These are phyloP conservation scores for Nemania sp. DNA, from an alignment of 2,329 filamentous ascomycete genomes.

Conservation along the genomic window DNA sequence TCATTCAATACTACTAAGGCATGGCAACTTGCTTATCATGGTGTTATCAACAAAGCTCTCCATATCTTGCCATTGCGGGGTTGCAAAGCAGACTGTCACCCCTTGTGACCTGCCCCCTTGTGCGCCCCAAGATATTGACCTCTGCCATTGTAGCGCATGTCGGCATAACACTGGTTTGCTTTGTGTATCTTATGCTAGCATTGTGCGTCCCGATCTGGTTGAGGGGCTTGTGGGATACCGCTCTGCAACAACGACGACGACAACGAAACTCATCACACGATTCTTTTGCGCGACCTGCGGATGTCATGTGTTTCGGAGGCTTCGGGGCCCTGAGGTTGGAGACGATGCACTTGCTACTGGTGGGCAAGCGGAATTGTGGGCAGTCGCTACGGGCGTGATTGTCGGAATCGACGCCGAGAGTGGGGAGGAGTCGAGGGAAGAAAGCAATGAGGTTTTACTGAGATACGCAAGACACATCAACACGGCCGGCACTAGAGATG, in stretches of 20 bases:
- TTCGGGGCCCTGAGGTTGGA: background rate
- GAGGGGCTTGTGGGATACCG: slow-evolving; percentile 28
- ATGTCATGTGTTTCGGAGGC: slow-evolving; percentile 46
- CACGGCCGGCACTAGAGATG: slow-evolving; percentile 43
- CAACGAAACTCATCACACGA: slow-evolving; percentile 24
- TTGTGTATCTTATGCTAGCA: slow-evolving; percentile 45
- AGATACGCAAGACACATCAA: slow-evolving; percentile 31
- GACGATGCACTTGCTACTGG: background rate
- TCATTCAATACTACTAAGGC: background rate
- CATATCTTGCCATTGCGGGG: slow-evolving; percentile 39
- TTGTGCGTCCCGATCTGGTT: slow-evolving; percentile 29
- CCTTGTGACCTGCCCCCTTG: background rate
- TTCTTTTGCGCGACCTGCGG: slow-evolving; percentile 50
- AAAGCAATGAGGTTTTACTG: slow-evolving; percentile 9
- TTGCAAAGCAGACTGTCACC: slow-evolving; percentile 31
- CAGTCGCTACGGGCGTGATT: slow-evolving; percentile 46
- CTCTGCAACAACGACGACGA: no score
- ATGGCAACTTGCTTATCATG: slow-evolving; percentile 10
- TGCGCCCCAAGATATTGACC: slow-evolving; percentile 21
- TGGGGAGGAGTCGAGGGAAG: background rate
- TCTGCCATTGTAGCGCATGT: slow-evolving; percentile 43
- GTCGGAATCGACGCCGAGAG: slow-evolving; percentile 9
- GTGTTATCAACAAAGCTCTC: slow-evolving; percentile 5
- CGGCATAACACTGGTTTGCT: slow-evolving; percentile 44
- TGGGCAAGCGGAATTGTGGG: slow-evolving; percentile 34